Base-by-base conservation (phyloP, 2,329 filamentous ascomycete genomes). In the Plenodomus biglobosus region DNA sequence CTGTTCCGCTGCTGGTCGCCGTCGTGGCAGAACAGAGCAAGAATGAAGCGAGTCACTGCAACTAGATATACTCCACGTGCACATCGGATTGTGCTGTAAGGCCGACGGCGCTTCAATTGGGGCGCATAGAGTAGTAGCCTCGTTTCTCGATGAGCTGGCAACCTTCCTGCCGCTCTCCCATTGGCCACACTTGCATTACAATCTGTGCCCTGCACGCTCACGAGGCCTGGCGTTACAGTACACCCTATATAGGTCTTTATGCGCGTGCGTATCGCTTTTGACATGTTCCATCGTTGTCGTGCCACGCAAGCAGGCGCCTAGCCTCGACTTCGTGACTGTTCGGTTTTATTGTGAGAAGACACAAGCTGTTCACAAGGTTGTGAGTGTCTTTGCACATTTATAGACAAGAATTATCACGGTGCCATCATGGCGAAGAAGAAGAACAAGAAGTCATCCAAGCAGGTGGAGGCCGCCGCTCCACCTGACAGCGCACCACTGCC, bases 241-340 rank as follows among this genome's bases (percentile, higher is more conserved):
- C 53, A 50, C 60, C 46, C 61, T 70, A 68, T 70, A 68, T 71
- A 69, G 62, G 52, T 61, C 55, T 48, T 62, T 56, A 60, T 60
- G 57, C 65, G 66, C 67, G 60, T 69, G 62, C 61, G 56, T 56
- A 56, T 56, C 57, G 52, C 56, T 42, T 50, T 62, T 47, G 60
- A 59, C 56, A 62, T 59, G 58, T 61, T 69, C 59, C 52, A 58
- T 53, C 53, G 54, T 62, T 58, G 52, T 56, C 59, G 65, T 70
- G 68, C 70, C 65, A 71, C 69, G 68, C 66, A 67, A 68, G 64
- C 68, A 68, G 51, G 60, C 58, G 46, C 48, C 45, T 58, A 61
- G 61, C 64, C 55, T 59, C 52, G 59, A 56, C 48, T 56, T 58
- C 48, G 56, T 57, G 40, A 52, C 42, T 51, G 36, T 47, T 43